Evolutionary conservation across 305 asterid genomes (phyloP).

Genomic region (Withania somnifera): DNA sequence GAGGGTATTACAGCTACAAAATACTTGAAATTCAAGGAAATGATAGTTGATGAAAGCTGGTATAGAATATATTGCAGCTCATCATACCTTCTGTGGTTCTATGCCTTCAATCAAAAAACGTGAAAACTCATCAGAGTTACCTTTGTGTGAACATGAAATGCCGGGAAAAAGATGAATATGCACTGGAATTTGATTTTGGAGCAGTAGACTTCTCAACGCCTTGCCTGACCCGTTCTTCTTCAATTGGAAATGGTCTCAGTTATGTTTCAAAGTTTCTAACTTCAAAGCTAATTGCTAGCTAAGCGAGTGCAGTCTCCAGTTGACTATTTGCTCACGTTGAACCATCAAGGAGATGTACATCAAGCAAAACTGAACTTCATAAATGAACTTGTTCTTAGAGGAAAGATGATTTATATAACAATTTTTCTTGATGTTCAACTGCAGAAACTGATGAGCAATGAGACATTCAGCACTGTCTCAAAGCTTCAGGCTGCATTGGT

Average conservation of each 20-base stretch:
- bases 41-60: conserved; percentile 60
- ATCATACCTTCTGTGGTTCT: neutral
- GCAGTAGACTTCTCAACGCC: conserved; percentile 65
- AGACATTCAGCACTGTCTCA: conserved; percentile 47
- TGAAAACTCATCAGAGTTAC: neutral
- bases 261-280: conserved; percentile 64
- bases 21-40: conserved; percentile 78
- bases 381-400: neutral
- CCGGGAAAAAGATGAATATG: conserved; percentile 88
- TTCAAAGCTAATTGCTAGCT: conserved; percentile 37
- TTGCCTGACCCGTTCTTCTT: conserved; percentile 53
- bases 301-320: conserved; percentile 49
- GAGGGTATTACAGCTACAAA: conserved; percentile 60
- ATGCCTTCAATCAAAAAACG: neutral
- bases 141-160: conserved; percentile 5
- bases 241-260: conserved; percentile 66
- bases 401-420: neutral
- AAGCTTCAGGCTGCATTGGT: conserved; percentile 70
- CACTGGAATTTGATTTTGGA: conserved; percentile 81
- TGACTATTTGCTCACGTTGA: conserved; percentile 58
- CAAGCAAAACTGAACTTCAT: neutral
- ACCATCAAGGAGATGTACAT: conserved; percentile 75
- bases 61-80: conserved; percentile 10
- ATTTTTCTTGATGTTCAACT: neutral
- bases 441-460: conserved; percentile 82